A percentile compares a stretch with the other conserved stretches of the same genome.
phyloP scores from a whole-genome alignment of 345 rosid genomes.

The Xanthoceras sorbifolium region DNA sequence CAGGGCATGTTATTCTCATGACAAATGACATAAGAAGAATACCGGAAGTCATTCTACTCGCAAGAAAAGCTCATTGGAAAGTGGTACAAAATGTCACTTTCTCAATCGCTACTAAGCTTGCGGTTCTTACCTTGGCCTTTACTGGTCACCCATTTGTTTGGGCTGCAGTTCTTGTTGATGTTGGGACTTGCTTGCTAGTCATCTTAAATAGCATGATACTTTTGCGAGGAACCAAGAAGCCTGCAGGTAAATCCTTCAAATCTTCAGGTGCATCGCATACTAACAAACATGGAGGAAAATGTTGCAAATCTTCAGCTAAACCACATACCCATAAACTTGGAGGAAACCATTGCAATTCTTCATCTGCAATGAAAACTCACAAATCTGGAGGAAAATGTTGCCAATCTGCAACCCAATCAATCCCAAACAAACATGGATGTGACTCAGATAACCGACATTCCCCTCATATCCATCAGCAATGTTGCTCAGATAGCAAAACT shows the following conservation, averaged over 20 bases:
- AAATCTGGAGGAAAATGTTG: conserved; percentile 27
- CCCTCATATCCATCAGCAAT: conserved; percentile 8
- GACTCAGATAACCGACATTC: background rate
- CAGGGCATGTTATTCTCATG: conserved; percentile 80
- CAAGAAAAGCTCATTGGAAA: conserved; percentile 58
- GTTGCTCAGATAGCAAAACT: conserved; percentile 15
- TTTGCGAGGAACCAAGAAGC: conserved; percentile 31
- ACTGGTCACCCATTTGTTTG: conserved; percentile 85
- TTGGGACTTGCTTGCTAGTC: conserved; percentile 84
- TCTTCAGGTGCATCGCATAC: conserved; percentile 7
- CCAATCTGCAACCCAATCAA: conserved; percentile 7
- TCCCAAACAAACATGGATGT: conserved; percentile 17
- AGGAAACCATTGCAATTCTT: background rate
- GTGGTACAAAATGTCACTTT: conserved; percentile 66
- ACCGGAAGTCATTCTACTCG: conserved; percentile 65
- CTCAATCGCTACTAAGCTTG: conserved; percentile 63
- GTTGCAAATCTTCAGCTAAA: conserved; percentile 3
- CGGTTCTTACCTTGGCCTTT: conserved; percentile 67
- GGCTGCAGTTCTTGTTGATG: conserved; percentile 92
- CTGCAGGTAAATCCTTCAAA: conserved; percentile 27
- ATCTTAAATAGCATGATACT: conserved; percentile 82
- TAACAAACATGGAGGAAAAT: conserved; percentile 20
- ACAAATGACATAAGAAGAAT: conserved; percentile 78
- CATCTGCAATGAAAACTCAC: background rate
- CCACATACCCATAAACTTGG: background rate